Evolutionary conservation across 768 basidiomycete species (phyloP).

Genomic region (Rhizopogon rudus): DNA sequence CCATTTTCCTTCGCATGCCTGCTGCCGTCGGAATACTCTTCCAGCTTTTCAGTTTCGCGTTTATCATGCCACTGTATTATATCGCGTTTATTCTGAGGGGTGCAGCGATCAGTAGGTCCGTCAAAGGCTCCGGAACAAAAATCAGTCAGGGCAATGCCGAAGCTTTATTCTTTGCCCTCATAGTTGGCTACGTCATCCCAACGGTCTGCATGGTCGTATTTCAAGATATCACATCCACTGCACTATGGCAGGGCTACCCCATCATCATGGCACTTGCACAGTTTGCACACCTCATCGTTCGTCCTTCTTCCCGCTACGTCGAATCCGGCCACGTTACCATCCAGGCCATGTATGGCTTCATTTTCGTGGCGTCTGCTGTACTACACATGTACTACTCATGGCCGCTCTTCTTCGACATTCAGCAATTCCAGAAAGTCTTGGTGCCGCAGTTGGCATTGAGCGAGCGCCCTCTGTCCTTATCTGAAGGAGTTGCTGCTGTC

Average conservation of each 20-base stretch:
- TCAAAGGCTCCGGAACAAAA: constrained; percentile 13
- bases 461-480: background rate
- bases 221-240: constrained; percentile 38
- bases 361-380: constrained; percentile 19
- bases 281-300: constrained; percentile 33
- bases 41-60: constrained; percentile 39
- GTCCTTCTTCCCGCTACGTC: constrained; percentile 16
- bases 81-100: constrained; percentile 39
- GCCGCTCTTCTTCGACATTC: constrained; percentile 7
- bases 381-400: constrained; percentile 21
- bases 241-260: constrained; percentile 53
- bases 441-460: constrained; percentile 7
- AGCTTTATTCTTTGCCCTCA: constrained; percentile 45
- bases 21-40: constrained; percentile 34
- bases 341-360: constrained; percentile 8
- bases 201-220: constrained; percentile 40
- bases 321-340: constrained; percentile 19
- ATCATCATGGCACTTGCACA: constrained; percentile 39
- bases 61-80: constrained; percentile 44
- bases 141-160: constrained; percentile 46
- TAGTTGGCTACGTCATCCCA: constrained; percentile 43
- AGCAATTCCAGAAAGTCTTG: constrained; percentile 8
- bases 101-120: constrained; percentile 10
- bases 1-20: constrained; percentile 35
- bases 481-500: constrained; percentile 29